Percentiles rank a stretch among this genome's conserved stretches.
These are phyloP conservation scores for Entomortierella parvispora DNA, from an alignment of 192 early-diverging fungal species.

Conservation along the genomic window DNA sequence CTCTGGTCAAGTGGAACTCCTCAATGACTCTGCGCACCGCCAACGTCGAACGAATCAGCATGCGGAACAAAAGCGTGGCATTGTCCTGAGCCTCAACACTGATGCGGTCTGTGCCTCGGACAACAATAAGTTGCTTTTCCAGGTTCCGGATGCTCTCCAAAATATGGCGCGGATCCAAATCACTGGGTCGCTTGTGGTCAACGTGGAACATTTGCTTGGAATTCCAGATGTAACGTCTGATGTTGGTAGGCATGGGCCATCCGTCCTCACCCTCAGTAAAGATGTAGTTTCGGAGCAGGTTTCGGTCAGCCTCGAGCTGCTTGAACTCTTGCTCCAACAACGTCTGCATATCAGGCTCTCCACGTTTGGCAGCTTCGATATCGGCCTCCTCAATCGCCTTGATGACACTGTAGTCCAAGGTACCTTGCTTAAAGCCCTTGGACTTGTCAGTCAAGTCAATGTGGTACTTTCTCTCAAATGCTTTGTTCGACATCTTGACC, in stretches of 20 bases:
- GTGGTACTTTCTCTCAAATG: slow-evolving; percentile 83
- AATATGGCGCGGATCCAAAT: slow-evolving; percentile 87
- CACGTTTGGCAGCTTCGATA: slow-evolving; percentile 34
- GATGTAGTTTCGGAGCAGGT: slow-evolving; percentile 79
- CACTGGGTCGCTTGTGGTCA: slow-evolving; percentile 79
- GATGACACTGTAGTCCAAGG: slow-evolving; percentile 76
- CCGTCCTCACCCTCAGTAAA: slow-evolving; percentile 77
- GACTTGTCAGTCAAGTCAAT: slow-evolving; percentile 80
- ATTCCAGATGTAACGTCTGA: slow-evolving; percentile 89
- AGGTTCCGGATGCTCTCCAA: slow-evolving; percentile 79
- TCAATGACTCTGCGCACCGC: slow-evolving; percentile 89
- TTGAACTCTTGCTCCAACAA: slow-evolving; percentile 85
- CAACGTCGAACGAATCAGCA: slow-evolving; percentile 80
- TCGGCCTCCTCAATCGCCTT: slow-evolving; percentile 83
- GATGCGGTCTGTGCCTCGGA: slow-evolving; percentile 90
- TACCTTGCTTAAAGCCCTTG: slow-evolving; percentile 72
- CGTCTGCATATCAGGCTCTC: slow-evolving; percentile 33
- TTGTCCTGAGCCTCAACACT: slow-evolving; percentile 90
- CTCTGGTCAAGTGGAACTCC: slow-evolving; percentile 85
- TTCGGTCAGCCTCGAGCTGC: slow-evolving; percentile 81
- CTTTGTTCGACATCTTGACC: slow-evolving; percentile 71
- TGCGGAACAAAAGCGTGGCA: slow-evolving; percentile 93
- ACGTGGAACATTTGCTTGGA: slow-evolving; percentile 91
- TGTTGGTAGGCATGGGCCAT: slow-evolving; percentile 93
- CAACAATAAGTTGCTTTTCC: slow-evolving; percentile 76